These are phyloP conservation scores for Takashimella tepidaria DNA, from an alignment of 1,284 basidiomycete species.

Conservation along the genomic window DNA sequence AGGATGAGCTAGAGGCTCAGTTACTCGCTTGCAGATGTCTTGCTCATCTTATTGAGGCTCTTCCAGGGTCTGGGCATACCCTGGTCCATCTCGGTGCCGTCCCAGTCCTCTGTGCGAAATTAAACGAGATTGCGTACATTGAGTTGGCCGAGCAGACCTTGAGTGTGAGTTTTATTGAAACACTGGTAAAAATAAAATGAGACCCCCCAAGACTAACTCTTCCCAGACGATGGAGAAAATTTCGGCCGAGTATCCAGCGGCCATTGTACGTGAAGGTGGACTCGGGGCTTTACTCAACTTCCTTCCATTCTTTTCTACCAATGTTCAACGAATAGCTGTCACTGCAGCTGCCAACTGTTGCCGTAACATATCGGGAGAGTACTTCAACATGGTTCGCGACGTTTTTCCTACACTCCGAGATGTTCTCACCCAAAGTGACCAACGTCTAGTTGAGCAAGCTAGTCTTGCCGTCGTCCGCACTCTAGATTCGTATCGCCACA, in stretches of 20 bases:
- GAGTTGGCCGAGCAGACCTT: constrained; percentile 94
- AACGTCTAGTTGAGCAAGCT: constrained; percentile 87
- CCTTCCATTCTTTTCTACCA: constrained; percentile 94
- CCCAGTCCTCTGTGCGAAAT: constrained; percentile 87
- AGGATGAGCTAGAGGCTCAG: constrained; percentile 73
- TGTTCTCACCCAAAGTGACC: constrained; percentile 82
- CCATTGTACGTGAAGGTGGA: constrained; percentile 90
- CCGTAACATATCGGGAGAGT: constrained; percentile 77
- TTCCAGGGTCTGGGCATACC: constrained; percentile 88
- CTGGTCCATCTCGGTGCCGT: constrained; percentile 94
- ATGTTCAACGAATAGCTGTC: constrained; percentile 90
- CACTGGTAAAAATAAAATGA: neutral
- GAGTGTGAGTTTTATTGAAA: constrained; percentile 62
- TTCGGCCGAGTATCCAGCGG: constrained; percentile 87
- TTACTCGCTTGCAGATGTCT: constrained; percentile 89
- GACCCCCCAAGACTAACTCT: no score
- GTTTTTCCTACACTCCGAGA: constrained; percentile 90
- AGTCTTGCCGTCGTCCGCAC: constrained; percentile 87
- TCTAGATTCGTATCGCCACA: constrained; percentile 82
- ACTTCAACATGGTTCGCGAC: constrained; percentile 77
- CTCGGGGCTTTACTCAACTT: constrained; percentile 84
- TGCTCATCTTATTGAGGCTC: constrained; percentile 92
- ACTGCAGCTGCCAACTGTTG: constrained; percentile 95
- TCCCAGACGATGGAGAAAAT: constrained; percentile 93
- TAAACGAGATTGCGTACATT: constrained; percentile 92